Conservation (phyloP, 2,329 filamentous ascomycete genomes). For the Fusarium redolens region DNA sequence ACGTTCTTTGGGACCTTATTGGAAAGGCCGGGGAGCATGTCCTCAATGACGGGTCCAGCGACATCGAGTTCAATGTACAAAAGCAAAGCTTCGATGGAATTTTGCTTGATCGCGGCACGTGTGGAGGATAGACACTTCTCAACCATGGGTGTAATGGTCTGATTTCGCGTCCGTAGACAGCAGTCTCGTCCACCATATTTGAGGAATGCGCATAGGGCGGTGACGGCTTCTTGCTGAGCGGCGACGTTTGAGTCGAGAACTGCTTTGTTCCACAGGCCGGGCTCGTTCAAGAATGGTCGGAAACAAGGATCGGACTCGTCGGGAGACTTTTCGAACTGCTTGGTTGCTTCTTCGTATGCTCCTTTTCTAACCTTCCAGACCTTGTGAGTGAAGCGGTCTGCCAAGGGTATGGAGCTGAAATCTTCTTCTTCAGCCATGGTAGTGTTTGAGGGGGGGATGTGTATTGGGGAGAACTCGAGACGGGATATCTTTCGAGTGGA, state of each 20-base stretch:
- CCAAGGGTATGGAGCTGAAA: slow-evolving; percentile 80
- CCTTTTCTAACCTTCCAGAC: slow-evolving; percentile 94
- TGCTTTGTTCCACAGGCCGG: slow-evolving; percentile 89
- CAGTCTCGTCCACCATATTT: slow-evolving; percentile 88
- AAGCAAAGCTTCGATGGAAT: slow-evolving; percentile 85
- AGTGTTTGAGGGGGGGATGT: slow-evolving; percentile 31
- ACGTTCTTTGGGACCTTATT: slow-evolving; percentile 95
- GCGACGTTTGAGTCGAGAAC: slow-evolving; percentile 96
- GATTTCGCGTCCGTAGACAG: slow-evolving; percentile 79
- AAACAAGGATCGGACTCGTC: slow-evolving; percentile 90
- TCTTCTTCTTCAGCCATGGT: slow-evolving; percentile 89
- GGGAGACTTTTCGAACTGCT: slow-evolving; percentile 85
- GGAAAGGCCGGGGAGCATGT: slow-evolving; percentile 82
- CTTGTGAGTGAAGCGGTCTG: slow-evolving; percentile 87
- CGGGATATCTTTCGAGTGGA: slow-evolving; percentile 38
- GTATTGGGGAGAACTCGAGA: slow-evolving; percentile 34
- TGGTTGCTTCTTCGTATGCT: slow-evolving; percentile 91
- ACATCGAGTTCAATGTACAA: slow-evolving; percentile 92
- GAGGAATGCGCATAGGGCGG: slow-evolving; percentile 88
- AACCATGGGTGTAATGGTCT: slow-evolving; percentile 81
- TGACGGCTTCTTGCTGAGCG: slow-evolving; percentile 92
- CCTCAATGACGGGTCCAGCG: slow-evolving; percentile 86
- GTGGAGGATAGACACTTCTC: slow-evolving; percentile 94
- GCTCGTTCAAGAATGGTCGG: slow-evolving; percentile 85
- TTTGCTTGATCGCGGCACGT: slow-evolving; percentile 87